Base-by-base conservation (phyloP, 495 filamentous ascomycete species). In the Apiosordaria backusii region DNA sequence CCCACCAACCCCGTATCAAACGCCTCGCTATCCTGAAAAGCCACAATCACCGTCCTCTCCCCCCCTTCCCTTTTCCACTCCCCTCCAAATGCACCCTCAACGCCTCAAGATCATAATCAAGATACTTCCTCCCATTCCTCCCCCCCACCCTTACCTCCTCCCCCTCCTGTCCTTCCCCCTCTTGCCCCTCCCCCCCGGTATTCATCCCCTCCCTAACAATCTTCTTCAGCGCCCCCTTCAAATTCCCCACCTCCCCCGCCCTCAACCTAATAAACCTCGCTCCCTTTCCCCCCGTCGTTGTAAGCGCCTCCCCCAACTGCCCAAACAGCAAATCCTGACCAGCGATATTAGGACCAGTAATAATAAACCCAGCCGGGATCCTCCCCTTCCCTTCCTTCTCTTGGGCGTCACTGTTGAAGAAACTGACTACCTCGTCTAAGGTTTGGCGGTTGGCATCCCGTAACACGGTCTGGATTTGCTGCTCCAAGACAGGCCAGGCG, bases 51-150 rank as follows among this genome's bases (percentile, higher is more conserved):
- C 64, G 23, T 59, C 87, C 86, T 40, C 84, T 78, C 25, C 84
- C 83, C 9, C 78, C 74, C 53, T 85, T 81, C 61, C 77, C 75
- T n/a, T n/a, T n/a, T n/a, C n/a, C n/a, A n/a, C 54, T 85, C 82
- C 58, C 78, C 78, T 54, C 80, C 16, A 92, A 82, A 74, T 80
- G 82, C 27, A 88, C 86, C 63, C 88, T 78, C 7, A 99, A 81
- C n/a, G 90, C 84, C 69, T 94, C 89, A 15, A 98, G 82, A 72
- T 98, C 96, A 72, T 98, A 98, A 67, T 90, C 90, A n/a, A 98
- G 83, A 58, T 92, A 85, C 78, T 88, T 89, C 29, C 85, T 84
- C 1, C 86, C 87, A 85, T 90, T 71, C 3, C n/a, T 65, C 45
- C 27, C 18, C 45, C 2, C 60, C 35, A 3, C 52, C 60, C 22